Evolutionary conservation across 352 stramenopile genomes (phyloP), one percentile per base, ranked within the genome.

Genomic region (Globisporangium barbulae): DNA sequence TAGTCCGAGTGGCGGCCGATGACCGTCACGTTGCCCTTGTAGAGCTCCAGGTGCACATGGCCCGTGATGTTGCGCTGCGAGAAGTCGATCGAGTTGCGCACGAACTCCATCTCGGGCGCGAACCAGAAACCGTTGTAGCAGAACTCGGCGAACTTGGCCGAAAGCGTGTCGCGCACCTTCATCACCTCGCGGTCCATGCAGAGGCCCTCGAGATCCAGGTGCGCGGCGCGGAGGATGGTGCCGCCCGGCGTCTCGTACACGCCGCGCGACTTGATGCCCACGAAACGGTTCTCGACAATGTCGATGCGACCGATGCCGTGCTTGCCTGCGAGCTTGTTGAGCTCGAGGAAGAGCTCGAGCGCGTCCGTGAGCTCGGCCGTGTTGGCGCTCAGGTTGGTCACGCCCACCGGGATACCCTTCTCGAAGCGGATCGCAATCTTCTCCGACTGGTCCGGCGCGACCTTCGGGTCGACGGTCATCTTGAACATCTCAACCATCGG

Each of bases 41-140:
- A 98, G 39, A 99, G 88, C 73, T 98, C 91, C 52, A 99, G 67
- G 66, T 97, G 80, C 55, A 99, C 97, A 48, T 89, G 76, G 53
- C 97, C 97, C 42, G 91, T 96, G 37, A 99, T 88, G 82, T 98
- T 94, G 62, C 93, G 83, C 79, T 99, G 97, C 42, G 84, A 90
- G 66, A 93, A 98, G 63, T 98, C 77, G 52, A 99, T 96, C 19
- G 90, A 88, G 75, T 98, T 74, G 69, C 94, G 93, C 70, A 99
- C 93, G 50, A 99, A 93, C 65, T 99, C 96, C 97, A 99, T 99
- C 81, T 99, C 97, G 5, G 97, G 97, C n/a, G 96, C 94, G 72
- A 99, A 99, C 97, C 97, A 99, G 78, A 99, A 99, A 59, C 97
- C 97, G 74, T 99, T 99, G 95, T 99, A 99, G 78, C 93, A 98